Evolutionary conservation across 805 yeast species (phyloP), one percentile per base, ranked within the genome.

Genomic region (Starmerella lactis-condensi): DNA sequence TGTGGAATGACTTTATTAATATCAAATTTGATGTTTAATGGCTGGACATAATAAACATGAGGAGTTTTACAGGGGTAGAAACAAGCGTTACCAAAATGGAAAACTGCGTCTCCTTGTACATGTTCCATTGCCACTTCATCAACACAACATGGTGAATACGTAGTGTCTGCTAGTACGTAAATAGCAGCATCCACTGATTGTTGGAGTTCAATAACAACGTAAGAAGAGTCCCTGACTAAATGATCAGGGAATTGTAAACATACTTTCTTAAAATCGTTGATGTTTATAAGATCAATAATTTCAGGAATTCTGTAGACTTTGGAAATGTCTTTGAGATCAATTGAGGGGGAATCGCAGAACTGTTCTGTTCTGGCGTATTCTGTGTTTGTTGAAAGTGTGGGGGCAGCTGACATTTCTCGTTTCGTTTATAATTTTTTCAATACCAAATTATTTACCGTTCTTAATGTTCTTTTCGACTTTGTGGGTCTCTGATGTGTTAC

Each of bases 81-180:
- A 52, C 98, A 89, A 0, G 96, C 85, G 48, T 81, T 92, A 2
- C 98, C 98, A 53, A 83, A 79, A 53, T 89, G 98, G 2, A 83
- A 70, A 18, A 89, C 79, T 4, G 76, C 54, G 40, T 85, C 93
- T 5, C 89, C 82, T 5, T 58, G 49, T 11, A 85, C 91, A 52
- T 89, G 98, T 47, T 77, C 83, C 1, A 94, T 92, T 0, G 98
- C 96, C 17, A 85, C 91, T 47, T 83, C 95, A 52, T 89, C 98
- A 8, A 85, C 75, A 55, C 98, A 89, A 53, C 98, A 89, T 1
- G 93, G 63, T 18, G 93, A 78, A 47, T 89, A 89, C 0, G 95
- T 81, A 0, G 98, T 85, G 48, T 89, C 98, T 0, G 96, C 98
- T 22, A 89, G 56, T 12, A 85, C 67, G 77, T 85, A 85, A 8